Evolutionary conservation across 1,284 basidiomycete genomes (phyloP).

Genomic region (Chiua sp.): DNA sequence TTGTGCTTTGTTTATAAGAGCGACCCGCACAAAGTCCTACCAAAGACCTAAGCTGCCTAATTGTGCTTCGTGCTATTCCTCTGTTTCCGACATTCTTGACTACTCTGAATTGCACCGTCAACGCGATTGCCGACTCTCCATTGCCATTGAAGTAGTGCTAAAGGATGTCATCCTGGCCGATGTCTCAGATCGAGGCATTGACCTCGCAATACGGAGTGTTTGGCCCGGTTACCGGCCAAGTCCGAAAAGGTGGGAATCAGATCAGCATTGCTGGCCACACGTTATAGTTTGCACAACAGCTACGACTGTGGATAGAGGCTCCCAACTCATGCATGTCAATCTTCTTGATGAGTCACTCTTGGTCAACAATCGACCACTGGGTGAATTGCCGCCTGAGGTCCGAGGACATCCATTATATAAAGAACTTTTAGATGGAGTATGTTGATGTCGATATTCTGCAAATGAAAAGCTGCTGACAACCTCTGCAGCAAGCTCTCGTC

Average conservation of each 20-base stretch:
- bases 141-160: conserved; percentile 31
- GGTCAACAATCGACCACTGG: conserved; percentile 40
- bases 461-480: neutral
- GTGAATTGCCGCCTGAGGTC: conserved; percentile 42
- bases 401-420: conserved; percentile 32
- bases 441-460: neutral
- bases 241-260: neutral
- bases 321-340: neutral
- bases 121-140: conserved; percentile 37
- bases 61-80: neutral
- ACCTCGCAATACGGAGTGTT: conserved; percentile 39
- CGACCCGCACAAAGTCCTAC: neutral
- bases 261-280: too few relatives aligned
- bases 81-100: neutral
- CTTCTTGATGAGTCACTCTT: neutral
- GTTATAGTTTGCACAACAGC: neutral
- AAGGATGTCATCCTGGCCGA: conserved; percentile 7
- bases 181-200: conserved; percentile 27
- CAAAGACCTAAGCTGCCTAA: neutral
- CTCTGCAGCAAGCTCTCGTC: conserved; percentile 39
- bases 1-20: conserved; percentile 39
- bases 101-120: conserved; percentile 22
- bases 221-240: conserved; percentile 35
- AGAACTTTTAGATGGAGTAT: conserved; percentile 30
- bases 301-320: neutral